Conservation (phyloP, 768 basidiomycete species). For the Lactarius pseudohatsudake region DNA sequence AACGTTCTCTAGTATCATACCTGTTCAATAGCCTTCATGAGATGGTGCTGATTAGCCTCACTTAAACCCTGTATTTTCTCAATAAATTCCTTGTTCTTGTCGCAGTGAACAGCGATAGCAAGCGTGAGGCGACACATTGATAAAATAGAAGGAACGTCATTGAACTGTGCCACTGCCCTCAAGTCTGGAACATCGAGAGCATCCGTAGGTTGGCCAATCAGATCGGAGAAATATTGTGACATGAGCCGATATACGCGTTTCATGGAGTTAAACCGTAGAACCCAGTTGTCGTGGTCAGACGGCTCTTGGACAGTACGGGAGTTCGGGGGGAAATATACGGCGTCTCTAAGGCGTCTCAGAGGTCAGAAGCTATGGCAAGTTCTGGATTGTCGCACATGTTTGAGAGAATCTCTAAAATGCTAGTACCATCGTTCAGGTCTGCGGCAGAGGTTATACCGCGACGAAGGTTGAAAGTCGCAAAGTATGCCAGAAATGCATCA, state of each 20-base stretch:
- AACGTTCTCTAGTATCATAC: conserved; percentile 39
- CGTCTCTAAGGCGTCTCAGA: conserved; percentile 53
- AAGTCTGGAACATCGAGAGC: conserved; percentile 85
- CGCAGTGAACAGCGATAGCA: conserved; percentile 86
- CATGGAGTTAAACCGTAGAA: conserved; percentile 76
- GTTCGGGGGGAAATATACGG: conserved; percentile 70
- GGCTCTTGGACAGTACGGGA: conserved; percentile 57
- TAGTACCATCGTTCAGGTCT: conserved; percentile 80
- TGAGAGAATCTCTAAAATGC: conserved; percentile 72
- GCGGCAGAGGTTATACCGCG: conserved; percentile 59
- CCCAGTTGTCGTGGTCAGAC: conserved; percentile 91
- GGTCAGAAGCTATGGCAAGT: conserved; percentile 8
- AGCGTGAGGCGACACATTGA: conserved; percentile 79
- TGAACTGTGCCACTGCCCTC: conserved; percentile 80
- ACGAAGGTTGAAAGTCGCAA: conserved; percentile 67
- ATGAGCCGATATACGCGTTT: conserved; percentile 86
- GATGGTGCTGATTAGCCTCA: conserved; percentile 79
- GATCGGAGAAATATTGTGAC: conserved; percentile 84
- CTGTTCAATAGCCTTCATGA: conserved; percentile 95
- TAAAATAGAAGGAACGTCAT: conserved; percentile 61
- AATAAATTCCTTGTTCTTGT: conserved; percentile 85
- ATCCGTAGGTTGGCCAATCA: conserved; percentile 75
- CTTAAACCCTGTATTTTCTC: conserved; percentile 82
- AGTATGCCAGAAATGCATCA: conserved; percentile 80
- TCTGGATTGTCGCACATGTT: conserved; percentile 56